Conservation (phyloP, 352 stramenopile species). For the Phytophthora syringae region DNA sequence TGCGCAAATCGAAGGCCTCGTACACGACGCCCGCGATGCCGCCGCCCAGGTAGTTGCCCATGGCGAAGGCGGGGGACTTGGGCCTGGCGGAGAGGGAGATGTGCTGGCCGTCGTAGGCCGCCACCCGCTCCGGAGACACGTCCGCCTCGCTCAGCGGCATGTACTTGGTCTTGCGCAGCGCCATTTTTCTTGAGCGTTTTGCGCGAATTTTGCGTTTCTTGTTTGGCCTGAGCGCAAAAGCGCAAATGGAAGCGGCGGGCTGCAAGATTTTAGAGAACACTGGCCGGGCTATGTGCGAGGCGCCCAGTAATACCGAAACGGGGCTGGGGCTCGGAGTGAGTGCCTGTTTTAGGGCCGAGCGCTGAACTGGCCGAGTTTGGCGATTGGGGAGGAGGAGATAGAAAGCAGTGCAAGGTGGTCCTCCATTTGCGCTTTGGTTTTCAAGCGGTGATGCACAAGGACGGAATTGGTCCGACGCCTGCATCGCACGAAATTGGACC, state of each 20-base stretch:
- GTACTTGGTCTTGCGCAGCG: conserved; percentile 82
- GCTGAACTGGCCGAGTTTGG: no score
- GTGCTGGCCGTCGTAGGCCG: conserved; percentile 80
- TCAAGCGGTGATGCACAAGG: no score
- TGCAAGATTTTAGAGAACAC: conserved; percentile 18
- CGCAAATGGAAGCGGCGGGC: conserved; percentile 23
- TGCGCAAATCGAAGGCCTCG: conserved; percentile 85
- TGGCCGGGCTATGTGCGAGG: conserved; percentile 18
- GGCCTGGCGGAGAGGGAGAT: conserved; percentile 54
- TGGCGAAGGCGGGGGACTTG: conserved; percentile 53
- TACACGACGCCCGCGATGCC: conserved; percentile 94
- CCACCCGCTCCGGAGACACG: conserved; percentile 77
- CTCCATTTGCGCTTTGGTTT: no score
- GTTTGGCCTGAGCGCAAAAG: conserved; percentile 18
- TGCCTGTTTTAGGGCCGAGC: no score
- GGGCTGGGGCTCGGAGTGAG: no score
- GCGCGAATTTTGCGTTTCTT: no score
- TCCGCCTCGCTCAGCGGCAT: conserved; percentile 88
- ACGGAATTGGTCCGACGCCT: conserved; percentile 6
- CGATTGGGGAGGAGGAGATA: no score
- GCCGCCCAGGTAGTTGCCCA: conserved; percentile 94
- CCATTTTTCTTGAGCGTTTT: conserved; percentile 23
- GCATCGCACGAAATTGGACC: conserved; percentile 3
- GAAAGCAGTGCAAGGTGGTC: no score
- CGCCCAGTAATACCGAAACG: neutral